These are phyloP conservation scores for Misopates orontium DNA, from an alignment of 257 asterid genomes.

Conservation along the genomic window DNA sequence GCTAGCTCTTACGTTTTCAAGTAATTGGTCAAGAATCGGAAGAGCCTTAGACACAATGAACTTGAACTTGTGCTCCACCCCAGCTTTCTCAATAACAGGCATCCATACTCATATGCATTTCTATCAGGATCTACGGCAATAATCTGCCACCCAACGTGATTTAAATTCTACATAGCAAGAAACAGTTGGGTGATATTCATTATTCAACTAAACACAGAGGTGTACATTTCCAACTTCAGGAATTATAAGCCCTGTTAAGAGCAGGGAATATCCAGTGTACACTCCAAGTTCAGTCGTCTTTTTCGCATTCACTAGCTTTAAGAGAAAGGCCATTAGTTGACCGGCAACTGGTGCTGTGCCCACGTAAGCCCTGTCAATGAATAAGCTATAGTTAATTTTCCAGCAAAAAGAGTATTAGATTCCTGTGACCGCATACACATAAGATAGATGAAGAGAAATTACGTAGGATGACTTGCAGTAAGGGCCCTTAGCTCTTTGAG, in stretches of 20 bases:
- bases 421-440: too few relatives aligned
- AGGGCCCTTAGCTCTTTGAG: too few relatives aligned
- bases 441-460: too few relatives aligned
- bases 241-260: slow-evolving; percentile 33
- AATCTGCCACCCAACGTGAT: slow-evolving; percentile 24
- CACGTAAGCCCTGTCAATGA: slow-evolving; percentile 19
- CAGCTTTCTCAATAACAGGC: slow-evolving; percentile 39
- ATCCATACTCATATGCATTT: slow-evolving; percentile 37
- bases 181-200: not conserved
- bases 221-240: slow-evolving; percentile 36
- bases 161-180: not conserved
- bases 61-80: slow-evolving; percentile 43
- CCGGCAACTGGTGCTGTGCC: slow-evolving; percentile 38
- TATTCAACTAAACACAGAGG: not conserved
- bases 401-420: too few relatives aligned
- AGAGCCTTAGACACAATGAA: slow-evolving; percentile 42
- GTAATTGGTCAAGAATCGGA: slow-evolving; percentile 36
- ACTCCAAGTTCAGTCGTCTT: slow-evolving; percentile 36
- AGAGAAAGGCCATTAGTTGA: slow-evolving; percentile 25
- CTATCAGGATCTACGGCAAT: slow-evolving; percentile 38
- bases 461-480: too few relatives aligned
- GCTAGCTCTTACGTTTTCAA: slow-evolving; percentile 26
- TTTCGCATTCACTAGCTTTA: slow-evolving; percentile 29
- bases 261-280: slow-evolving; percentile 40
- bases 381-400: too few relatives aligned